Percentiles rank a stretch among this genome's conserved stretches.
phyloP scores from a whole-genome alignment of 345 rosid species.

The Populus nigra region DNA sequence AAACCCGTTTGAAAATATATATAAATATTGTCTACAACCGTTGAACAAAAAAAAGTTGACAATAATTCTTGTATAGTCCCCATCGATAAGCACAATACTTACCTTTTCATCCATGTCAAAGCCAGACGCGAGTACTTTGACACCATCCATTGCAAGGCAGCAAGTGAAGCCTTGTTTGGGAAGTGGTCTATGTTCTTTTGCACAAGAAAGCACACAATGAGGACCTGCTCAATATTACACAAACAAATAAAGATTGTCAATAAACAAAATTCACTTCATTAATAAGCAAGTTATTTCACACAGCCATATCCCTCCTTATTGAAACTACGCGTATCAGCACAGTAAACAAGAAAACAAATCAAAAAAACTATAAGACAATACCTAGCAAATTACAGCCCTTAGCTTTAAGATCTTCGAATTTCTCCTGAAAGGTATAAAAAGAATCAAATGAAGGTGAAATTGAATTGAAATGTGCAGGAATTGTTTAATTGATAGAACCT shows the following conservation, averaged over 20 bases:
- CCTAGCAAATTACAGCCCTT: conserved; percentile 84
- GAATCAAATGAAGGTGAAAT: neutral
- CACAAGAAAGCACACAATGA: conserved; percentile 83
- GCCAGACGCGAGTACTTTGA: conserved; percentile 86
- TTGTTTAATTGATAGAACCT: neutral
- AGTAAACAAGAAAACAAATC: too few species aligned
- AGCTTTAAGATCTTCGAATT: conserved; percentile 73
- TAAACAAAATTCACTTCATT: neutral
- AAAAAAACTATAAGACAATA: conserved; percentile 15
- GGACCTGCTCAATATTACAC: conserved; percentile 58
- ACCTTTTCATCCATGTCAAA: conserved; percentile 82
- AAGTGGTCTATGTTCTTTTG: conserved; percentile 64
- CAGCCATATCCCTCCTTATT: neutral
- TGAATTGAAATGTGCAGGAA: conserved; percentile 17
- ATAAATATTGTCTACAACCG: too few species aligned
- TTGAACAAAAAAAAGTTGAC: too few species aligned
- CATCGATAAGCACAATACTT: neutral
- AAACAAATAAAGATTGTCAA: neutral
- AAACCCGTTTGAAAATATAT: too few species aligned
- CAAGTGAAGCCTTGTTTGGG: conserved; percentile 84
- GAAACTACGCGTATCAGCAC: neutral
- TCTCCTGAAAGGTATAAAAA: conserved; percentile 59
- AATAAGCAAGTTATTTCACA: neutral
- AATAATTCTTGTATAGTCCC: too few species aligned
- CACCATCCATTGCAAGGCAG: conserved; percentile 93